Percentiles rank a stretch among this genome's conserved stretches.
These are phyloP conservation scores for Gamsiella multidivaricata DNA, from an alignment of 192 early-diverging fungal genomes.

Conservation along the genomic window DNA sequence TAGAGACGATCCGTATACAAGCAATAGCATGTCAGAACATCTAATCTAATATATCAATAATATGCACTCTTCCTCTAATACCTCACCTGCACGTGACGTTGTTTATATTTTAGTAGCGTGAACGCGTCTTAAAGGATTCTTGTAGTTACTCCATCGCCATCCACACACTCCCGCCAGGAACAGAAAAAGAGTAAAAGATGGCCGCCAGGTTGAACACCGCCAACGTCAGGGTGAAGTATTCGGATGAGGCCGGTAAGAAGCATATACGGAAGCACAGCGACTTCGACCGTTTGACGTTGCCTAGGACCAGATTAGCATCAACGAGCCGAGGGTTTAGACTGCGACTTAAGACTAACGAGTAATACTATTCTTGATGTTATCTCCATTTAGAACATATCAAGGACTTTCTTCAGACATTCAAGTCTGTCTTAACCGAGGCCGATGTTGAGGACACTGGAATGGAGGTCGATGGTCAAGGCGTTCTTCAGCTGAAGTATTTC, in stretches of 20 bases:
- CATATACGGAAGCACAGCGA: neutral
- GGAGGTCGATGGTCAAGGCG: constrained; percentile 29
- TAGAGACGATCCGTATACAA: too few species aligned
- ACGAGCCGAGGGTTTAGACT: too few species aligned
- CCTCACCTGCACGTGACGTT: too few species aligned
- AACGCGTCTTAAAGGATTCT: too few species aligned
- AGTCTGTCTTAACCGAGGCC: constrained; percentile 43
- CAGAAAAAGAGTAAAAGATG: constrained; percentile 24
- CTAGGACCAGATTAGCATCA: too few species aligned
- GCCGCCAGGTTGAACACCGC: constrained; percentile 21
- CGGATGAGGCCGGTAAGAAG: constrained; percentile 46
- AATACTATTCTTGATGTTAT: neutral
- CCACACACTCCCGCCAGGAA: too few species aligned
- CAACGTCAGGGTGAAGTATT: constrained; percentile 37
- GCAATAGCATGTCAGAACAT: too few species aligned
- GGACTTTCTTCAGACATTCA: constrained; percentile 51
- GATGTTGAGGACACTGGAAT: constrained; percentile 47
- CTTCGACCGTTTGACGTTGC: neutral
- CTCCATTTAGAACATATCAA: constrained; percentile 33
- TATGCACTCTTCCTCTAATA: too few species aligned
- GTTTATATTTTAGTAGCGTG: too few species aligned
- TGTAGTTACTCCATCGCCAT: too few species aligned
- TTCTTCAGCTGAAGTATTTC: constrained; percentile 48
- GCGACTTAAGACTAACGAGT: too few species aligned
- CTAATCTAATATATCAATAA: too few species aligned